phyloP scores from a whole-genome alignment of 1,139 yeast species.

The Saccharomyces pastorianus region DNA sequence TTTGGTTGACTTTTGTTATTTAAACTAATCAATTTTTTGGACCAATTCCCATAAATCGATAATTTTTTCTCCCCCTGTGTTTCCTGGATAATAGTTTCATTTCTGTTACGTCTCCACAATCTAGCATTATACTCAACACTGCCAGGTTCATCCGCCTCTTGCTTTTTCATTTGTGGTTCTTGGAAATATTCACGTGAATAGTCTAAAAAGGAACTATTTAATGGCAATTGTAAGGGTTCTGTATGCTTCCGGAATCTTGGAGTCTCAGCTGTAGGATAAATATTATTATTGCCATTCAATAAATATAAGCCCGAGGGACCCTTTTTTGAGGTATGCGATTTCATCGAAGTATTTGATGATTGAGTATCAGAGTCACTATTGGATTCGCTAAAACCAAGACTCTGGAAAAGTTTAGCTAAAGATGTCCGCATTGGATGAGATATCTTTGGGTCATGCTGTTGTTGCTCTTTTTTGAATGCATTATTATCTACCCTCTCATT shows the following conservation, averaged over 20 bases:
- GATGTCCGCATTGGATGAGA: constrained; percentile 4
- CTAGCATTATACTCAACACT: constrained; percentile 77
- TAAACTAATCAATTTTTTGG: constrained; percentile 48
- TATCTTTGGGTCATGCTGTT: neutral
- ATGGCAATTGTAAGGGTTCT: constrained; percentile 38
- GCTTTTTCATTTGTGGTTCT: constrained; percentile 88
- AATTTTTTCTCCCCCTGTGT: constrained; percentile 85
- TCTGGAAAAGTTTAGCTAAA: constrained; percentile 19
- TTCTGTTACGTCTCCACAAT: constrained; percentile 83
- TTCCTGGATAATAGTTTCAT: constrained; percentile 75
- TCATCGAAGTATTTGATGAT: neutral
- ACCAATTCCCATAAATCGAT: constrained; percentile 85
- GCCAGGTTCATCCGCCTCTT: constrained; percentile 89
- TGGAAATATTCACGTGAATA: constrained; percentile 91
- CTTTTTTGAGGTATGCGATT: neutral
- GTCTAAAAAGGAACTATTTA: constrained; percentile 71
- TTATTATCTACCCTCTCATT: neutral
- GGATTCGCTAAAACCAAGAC: constrained; percentile 19
- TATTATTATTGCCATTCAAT: constrained; percentile 40
- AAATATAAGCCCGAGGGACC: constrained; percentile 16
- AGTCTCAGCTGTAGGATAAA: constrained; percentile 35
- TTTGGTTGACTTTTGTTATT: constrained; percentile 78
- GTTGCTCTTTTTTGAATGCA: neutral
- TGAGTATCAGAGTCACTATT: constrained; percentile 8
- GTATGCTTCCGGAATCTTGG: constrained; percentile 36